Conservation (phyloP, 352 stramenopile genomes). For the Globisporangium camurandrum region DNA sequence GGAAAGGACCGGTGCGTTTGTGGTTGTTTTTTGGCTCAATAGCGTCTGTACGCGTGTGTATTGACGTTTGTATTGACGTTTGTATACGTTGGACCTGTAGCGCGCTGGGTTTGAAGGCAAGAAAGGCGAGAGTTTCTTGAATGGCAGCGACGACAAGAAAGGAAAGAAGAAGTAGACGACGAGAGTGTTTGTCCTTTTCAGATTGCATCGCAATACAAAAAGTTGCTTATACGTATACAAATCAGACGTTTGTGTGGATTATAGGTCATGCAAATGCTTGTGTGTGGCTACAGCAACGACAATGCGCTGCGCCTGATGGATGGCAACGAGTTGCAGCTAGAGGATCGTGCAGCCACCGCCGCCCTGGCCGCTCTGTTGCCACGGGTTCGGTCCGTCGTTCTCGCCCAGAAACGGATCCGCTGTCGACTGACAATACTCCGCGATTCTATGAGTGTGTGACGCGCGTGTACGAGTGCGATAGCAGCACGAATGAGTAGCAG, state of each 20-base stretch:
- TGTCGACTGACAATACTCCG: constrained; percentile 68
- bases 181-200: constrained; percentile 8
- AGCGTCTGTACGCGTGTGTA: no score
- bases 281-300: background rate
- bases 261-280: background rate
- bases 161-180: constrained; percentile 33
- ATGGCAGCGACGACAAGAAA: constrained; percentile 45
- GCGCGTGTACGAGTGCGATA: background rate
- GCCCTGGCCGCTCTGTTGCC: constrained; percentile 58
- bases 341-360: constrained; percentile 59
- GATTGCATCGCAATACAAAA: constrained; percentile 12
- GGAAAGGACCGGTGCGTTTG: constrained; percentile 40
- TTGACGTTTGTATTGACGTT: no score
- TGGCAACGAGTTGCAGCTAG: no score
- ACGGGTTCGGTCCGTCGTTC: constrained; percentile 65
- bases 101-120: constrained; percentile 78
- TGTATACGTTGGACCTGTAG: no score
- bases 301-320: no score
- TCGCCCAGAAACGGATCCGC: constrained; percentile 69
- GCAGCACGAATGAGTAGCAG: background rate
- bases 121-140: constrained; percentile 70
- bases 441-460: constrained; percentile 46
- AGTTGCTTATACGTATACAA: no score
- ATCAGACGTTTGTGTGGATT: background rate
- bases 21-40: no score